Base-by-base conservation (phyloP, 345 rosid species). In the Atalantia buxifolia region DNA sequence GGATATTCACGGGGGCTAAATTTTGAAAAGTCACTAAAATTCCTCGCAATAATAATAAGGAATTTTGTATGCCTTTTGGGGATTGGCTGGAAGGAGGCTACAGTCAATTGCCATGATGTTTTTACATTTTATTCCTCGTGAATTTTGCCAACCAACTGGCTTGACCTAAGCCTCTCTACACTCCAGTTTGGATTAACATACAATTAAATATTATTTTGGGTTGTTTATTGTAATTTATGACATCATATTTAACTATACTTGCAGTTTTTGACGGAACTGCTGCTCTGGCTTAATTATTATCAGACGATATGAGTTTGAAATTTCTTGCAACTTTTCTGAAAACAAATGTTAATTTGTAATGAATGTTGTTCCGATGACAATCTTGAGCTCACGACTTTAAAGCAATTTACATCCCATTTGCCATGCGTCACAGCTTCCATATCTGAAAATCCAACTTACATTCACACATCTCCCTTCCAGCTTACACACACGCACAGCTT, bases 121-220 rank as follows among this genome's bases (percentile, higher is more conserved):
- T 21, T 33, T 19, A 40, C 33, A 36, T 35, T 66, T 36, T 42
- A 57, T 30, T 36, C 35, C 5, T 40, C 65, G 55, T 45, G 67
- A 73, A 69, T 78, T 72, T 76, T 63, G 66, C 77, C 72, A 77
- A 4, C 74, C 45, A 35, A 53, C 38, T 57, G 55, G 74, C 64
- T 77, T 81, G 79, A 74, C 81, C 59, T 38, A 40, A 72, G 72
- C 30, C 66, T 65, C 67, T 74, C n/a, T 71, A 74, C 66, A 50
- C 67, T 76, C 33, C 68, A 70, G 64, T 53, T 53, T 76, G 56
- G 71, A 83, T 53, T 60, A 74, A 14, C 50, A 19, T 19, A 22
- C 65, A 73, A 27, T 40, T 40, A 21, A 2, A 33, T 27, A 24
- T 33, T 64, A n/a, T 60, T 40, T 57, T 61, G 30, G 38, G 38